Conservation (phyloP, 225 moss, liverwort and hornwort genomes). For the Neckera pumila region DNA sequence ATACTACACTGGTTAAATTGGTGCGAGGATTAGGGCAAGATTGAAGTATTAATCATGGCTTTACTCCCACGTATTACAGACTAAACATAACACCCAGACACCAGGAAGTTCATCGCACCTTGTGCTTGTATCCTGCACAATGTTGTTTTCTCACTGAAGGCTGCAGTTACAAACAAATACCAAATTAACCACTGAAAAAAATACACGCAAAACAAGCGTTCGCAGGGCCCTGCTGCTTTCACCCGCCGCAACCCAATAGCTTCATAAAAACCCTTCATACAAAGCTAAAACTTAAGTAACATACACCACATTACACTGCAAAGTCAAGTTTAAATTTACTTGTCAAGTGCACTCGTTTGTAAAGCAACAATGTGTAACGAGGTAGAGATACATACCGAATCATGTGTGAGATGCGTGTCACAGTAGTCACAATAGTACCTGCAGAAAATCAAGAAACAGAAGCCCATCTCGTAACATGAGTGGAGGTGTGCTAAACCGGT, state of each 20-base stretch:
- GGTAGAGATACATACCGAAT: slow-evolving; percentile 58
- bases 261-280: not conserved
- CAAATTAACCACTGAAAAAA: not conserved
- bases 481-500: not conserved
- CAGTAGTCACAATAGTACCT: slow-evolving; percentile 99
- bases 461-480: not conserved
- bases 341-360: not conserved
- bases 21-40: not conserved
- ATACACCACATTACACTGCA: not conserved
- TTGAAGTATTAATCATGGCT: not conserved
- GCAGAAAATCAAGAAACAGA: slow-evolving; percentile 2
- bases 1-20: not conserved
- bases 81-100: not conserved
- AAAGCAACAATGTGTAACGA: not conserved
- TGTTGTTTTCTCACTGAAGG: slow-evolving; percentile 98
- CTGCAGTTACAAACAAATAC: slow-evolving; percentile 30
- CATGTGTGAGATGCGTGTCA: slow-evolving; percentile 96
- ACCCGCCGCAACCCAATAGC: not conserved
- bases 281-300: not conserved
- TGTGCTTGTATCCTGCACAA: slow-evolving; percentile 97
- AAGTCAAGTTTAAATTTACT: not conserved
- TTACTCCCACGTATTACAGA: not conserved
- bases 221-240: not conserved
- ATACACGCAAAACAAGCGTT: not conserved
- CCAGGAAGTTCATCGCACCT: slow-evolving; percentile 28